Evolutionary conservation across 306 rosid species (phyloP), one percentile per base, ranked within the genome.

Genomic region (Canavalia ensiformis): DNA sequence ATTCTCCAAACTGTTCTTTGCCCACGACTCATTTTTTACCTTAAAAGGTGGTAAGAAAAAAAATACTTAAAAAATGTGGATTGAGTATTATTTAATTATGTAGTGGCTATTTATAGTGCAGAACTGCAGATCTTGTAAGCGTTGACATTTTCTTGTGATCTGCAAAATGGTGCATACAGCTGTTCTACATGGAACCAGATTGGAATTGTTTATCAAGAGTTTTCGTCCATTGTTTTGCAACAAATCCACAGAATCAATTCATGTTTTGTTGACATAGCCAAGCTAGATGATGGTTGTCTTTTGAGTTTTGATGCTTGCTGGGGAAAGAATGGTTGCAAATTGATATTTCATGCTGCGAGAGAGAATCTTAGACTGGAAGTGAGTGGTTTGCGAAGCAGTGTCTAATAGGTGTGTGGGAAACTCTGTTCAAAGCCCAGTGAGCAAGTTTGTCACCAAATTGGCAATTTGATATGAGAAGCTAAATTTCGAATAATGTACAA

Each of bases 1-100:
- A 74, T 62, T 59, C 74, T 50, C 72, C 58, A 74, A 70, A 72
- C 44, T 72, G n/a, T 46, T 68, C 55, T 57, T 72, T 65, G 8
- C 39, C 25, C 64, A 47, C 35, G 76, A 77, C n/a, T 52, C 72
- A 59, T n/a, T 31, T 31, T 68, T 30, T 52, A 62, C 3, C 55
- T 33, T 41, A 35, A 28, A 6, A 39, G 54, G 33, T 50, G 55
- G 41, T 41, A 49, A 30, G 55, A 67, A 41, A 73, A 58, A 72
- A 64, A 58, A 6, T 66, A 37, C 44, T 75, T 31, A 67, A 77
- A 67, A 77, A 75, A 63, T 60, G 7, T 8, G 34, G 54, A 35
- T 42, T 51, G 42, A 55, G 31, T 41, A 6, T 37, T 2, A 37
- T 51, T 33, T 9, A 76, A 34, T 34, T 13, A 11, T 71, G 31